Evolutionary conservation across 768 basidiomycete species (phyloP), one percentile per base, ranked within the genome.

Genomic region (Suillus brevipes): DNA sequence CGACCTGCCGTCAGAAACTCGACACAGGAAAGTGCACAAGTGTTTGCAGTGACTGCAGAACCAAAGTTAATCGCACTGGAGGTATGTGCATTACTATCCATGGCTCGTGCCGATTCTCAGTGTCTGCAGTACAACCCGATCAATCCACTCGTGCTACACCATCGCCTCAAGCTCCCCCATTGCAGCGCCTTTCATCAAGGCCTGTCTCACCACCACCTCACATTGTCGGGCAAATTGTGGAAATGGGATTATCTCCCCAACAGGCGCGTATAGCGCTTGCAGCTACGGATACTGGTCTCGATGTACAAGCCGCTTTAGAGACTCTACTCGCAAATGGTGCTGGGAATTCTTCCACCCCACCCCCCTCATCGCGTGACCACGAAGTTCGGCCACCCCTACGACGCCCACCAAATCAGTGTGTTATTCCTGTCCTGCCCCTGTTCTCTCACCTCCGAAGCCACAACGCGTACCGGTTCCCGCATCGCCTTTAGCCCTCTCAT

Each of bases 241-340:
- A 96, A 77, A 97, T 98, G 95, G 97, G 96, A 5, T 98, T 97
- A 78, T 86, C 92, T 0, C 82, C 90, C 28, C 76, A 84, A 20
- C 88, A 93, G 71, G 91, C 96, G 2, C 86, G 87, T 8, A 74
- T 82, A 25, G 95, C 96, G 0, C 85, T 98, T 1, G 83, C 85
- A 4, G 82, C 87, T 34, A 94, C 92, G 0, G 79, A 84, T 49
- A 84, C 84, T 0, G 89, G 88, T 0, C 73, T 88, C 61, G 89
- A 96, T 66, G 87, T 95, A 10, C 84, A 93, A 70, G 87, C 86
- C 8, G 96, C 97, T 0, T 72, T 95, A 34, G 95, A 97, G 60
- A 83, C 81, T 20, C 76, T 91, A 0, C 77, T 90, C 7, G 76
- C 79, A 0, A 67, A 81, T 45, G 75, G 73, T n/a, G 63, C 62